Base-by-base conservation (phyloP, 768 basidiomycete genomes). In the Crepidotus variabilis region DNA sequence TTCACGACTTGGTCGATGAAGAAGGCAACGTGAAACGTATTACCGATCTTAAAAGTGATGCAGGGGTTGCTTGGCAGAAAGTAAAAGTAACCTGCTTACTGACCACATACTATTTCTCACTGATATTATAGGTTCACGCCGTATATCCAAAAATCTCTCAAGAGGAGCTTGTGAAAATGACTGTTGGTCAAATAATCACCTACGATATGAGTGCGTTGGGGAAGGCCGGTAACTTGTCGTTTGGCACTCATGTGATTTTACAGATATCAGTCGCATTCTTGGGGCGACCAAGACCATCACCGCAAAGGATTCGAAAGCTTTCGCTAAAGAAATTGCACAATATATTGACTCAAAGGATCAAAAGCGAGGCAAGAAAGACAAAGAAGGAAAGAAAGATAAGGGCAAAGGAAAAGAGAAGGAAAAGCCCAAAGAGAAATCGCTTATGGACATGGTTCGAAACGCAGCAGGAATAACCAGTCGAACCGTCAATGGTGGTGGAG, bases 291-390 rank as follows among this genome's bases (percentile, higher is more conserved):
- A 84, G 67, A 79, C 73, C 14, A 80, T 87, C 35, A 61, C 64
- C 8, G 75, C 81, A 9, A 72, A 68, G 22, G 73, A 84, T 61
- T 82, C 84, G 5, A 78, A 79, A 61, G 62, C 64, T 1, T 86
- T 87, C 56, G 73, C 74, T 0, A 72, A 76, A 61, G 78, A 82
- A 61, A 84, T 87, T 36, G 76, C 69, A n/a, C 82, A 80, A 59
- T 87, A 84, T 59, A 83, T 86, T 51, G 84, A 85, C 62, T 85
- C 83, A 1, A 85, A 84, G 63, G 82, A 87, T 56, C 81, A 80
- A 57, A 81, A 79, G 53, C 75, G 79, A 10, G 75, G 80, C 58
- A 76, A 80, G 56, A 75, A 78, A 57, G 70, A 72, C 36, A 67
- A 71, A 59, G 74, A 74, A 51, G 65, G 68, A 35, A 69, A 70